Evolutionary conservation across 2,329 filamentous ascomycete genomes (phyloP).

Genomic region (Fusarium nematophilum): DNA sequence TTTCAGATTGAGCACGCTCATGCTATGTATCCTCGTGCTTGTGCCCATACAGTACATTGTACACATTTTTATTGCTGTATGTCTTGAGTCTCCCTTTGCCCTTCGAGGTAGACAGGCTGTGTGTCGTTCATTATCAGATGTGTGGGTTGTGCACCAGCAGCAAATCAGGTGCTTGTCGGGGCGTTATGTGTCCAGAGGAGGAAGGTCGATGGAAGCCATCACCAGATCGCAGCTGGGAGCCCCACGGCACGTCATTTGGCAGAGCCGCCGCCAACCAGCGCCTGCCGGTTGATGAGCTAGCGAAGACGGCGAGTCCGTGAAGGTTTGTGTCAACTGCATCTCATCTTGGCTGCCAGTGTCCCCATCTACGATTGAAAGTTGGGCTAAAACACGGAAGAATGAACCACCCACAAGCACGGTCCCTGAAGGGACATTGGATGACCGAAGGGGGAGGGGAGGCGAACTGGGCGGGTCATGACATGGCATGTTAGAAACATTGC

Average conservation of each 20-base stretch:
- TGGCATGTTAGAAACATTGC: background rate
- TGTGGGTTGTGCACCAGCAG: slow-evolving; percentile 4
- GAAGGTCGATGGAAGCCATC: slow-evolving; percentile 34
- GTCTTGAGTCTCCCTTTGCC: background rate
- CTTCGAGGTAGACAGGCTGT: background rate
- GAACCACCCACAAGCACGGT: slow-evolving; percentile 8
- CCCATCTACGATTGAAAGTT: slow-evolving; percentile 22
- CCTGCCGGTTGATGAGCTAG: slow-evolving; percentile 2
- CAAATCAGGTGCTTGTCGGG: slow-evolving; percentile 24
- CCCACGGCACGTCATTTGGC: background rate
- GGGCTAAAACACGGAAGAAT: slow-evolving; percentile 20
- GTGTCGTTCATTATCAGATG: slow-evolving; percentile 1
- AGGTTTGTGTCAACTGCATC: slow-evolving; percentile 15
- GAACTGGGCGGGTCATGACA: background rate
- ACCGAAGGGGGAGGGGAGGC: too few species aligned
- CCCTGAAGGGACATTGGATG: slow-evolving; percentile 7
- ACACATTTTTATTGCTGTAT: slow-evolving; percentile 7
- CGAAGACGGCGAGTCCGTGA: slow-evolving; percentile 2
- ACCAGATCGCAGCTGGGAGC: slow-evolving; percentile 19
- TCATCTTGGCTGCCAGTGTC: slow-evolving; percentile 12
- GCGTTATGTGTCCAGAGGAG: slow-evolving; percentile 14
- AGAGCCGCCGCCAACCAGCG: slow-evolving; percentile 8
- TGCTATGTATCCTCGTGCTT: too few species aligned
- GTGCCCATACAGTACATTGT: too few species aligned
- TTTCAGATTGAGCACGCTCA: slow-evolving; percentile 2